phyloP scores from a whole-genome alignment of 148 eudicot species.

The Camellia lanceoleosa region DNA sequence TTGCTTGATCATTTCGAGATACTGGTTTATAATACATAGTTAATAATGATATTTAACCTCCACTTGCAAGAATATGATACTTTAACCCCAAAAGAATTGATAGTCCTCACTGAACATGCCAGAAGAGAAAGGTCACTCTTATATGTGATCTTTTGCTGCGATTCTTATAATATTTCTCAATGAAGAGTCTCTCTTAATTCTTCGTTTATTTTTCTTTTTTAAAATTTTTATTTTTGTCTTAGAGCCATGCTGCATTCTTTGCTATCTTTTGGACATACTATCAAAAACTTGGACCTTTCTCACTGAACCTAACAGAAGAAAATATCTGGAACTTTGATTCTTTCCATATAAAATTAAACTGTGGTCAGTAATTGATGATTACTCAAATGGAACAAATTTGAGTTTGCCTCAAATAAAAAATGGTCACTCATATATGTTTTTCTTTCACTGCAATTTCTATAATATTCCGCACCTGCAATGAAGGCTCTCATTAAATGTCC shows the following conservation, averaged over 20 bases:
- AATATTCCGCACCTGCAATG: neutral
- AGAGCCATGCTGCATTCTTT: neutral
- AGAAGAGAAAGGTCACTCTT: neutral
- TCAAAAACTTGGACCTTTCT: too few species aligned
- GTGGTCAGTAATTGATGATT: too few species aligned
- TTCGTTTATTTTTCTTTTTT: too few species aligned
- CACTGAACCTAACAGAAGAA: neutral
- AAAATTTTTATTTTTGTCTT: neutral
- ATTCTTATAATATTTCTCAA: neutral
- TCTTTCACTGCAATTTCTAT: neutral
- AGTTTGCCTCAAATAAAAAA: neutral
- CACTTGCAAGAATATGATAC: too few species aligned
- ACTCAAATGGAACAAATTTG: too few species aligned
- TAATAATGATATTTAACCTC: too few species aligned
- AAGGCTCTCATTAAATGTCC: conserved; percentile 5
- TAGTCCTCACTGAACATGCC: neutral
- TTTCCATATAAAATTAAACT: too few species aligned
- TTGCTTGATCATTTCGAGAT: too few species aligned
- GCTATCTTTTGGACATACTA: neutral
- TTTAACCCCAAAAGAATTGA: too few species aligned
- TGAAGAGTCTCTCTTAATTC: neutral
- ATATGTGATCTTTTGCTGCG: neutral
- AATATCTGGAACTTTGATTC: too few species aligned
- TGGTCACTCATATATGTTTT: neutral
- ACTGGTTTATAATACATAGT: too few species aligned